Evolutionary conservation across 2,329 filamentous ascomycete genomes (phyloP), one percentile per base, ranked within the genome.

Genomic region (Fusarium setosum): DNA sequence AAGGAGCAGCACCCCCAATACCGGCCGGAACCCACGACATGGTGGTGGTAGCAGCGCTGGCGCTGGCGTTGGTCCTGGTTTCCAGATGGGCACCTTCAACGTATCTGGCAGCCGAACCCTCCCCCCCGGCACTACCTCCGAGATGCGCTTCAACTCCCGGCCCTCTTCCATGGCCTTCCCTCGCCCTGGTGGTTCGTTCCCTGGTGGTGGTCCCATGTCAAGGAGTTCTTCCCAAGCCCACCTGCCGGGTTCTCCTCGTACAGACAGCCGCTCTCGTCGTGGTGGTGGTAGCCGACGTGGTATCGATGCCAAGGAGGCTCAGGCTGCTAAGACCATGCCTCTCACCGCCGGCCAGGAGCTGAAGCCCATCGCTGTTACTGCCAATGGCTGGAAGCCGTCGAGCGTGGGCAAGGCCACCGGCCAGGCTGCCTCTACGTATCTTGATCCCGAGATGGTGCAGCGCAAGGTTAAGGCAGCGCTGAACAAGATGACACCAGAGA

Each of bases 401-500:
- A 96, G 91, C 72, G 63, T 96, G 50, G 84, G 81, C 51, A 80
- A 79, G 84, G 81, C 51, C 80, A 79, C 67, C 77, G 77, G 63
- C 54, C 72, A 7, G 24, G 76, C 79, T 6, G 81, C 82, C 50
- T 84, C 79, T 9, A 82, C 83, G 49, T 86, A 92, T 72, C 87
- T 98, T 82, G 89, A 96, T 68, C 95, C 96, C 21, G 93, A 95
- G 72, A 89, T 96, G 84, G 96, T 99, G 59, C 96, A 99, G 83
- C 91, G 95, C 72, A 99, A 99, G 90, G 96, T 99, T 77, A 99
- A 99, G 90, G 92, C 94, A 67, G 92, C 92, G 63, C 84, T 99
- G 73, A 99, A 99, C 89, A 99, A 99, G 91, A 98, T 99, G 96
- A 98, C 96, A 0, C 96, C 96, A 0, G 96, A 99, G 82, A 99